phyloP scores from a whole-genome alignment of 2,329 filamentous ascomycete genomes.

The Coniochaeta hoffmannii region DNA sequence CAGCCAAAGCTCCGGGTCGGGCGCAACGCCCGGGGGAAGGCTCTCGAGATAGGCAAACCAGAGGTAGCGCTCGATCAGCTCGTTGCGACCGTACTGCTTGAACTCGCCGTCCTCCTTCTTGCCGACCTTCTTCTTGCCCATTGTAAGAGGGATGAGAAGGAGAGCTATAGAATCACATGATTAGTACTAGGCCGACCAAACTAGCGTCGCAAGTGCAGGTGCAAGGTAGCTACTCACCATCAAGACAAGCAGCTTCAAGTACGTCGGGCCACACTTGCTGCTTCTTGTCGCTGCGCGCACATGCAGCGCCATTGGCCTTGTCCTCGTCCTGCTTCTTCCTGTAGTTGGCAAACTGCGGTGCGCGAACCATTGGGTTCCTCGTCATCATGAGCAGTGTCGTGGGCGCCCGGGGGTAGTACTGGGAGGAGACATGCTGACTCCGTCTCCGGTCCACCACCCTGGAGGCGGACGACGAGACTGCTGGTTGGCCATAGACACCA shows the following conservation, averaged over 20 bases:
- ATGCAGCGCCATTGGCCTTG: neutral
- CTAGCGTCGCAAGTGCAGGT: no score
- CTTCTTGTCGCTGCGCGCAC: slow-evolving; percentile 48
- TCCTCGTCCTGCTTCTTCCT: slow-evolving; percentile 53
- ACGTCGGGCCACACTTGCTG: slow-evolving; percentile 55
- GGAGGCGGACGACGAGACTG: slow-evolving; percentile 6
- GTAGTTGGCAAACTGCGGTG: slow-evolving; percentile 58
- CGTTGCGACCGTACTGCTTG: slow-evolving; percentile 60
- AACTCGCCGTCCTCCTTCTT: slow-evolving; percentile 36
- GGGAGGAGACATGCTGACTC: neutral
- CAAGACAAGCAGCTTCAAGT: slow-evolving; percentile 59
- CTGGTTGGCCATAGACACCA: slow-evolving; percentile 31
- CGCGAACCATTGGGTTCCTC: slow-evolving; percentile 52
- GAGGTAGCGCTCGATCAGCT: slow-evolving; percentile 63
- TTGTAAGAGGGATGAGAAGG: slow-evolving; percentile 52
- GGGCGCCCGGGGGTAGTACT: neutral
- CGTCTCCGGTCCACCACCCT: neutral
- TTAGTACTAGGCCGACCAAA: neutral
- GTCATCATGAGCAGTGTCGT: slow-evolving; percentile 18
- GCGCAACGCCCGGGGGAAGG: slow-evolving; percentile 36
- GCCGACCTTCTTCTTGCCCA: slow-evolving; percentile 60
- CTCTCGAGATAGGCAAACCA: slow-evolving; percentile 44
- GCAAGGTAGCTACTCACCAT: slow-evolving; percentile 40
- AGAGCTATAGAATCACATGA: slow-evolving; percentile 37
- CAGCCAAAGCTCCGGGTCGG: slow-evolving; percentile 11